Base-by-base conservation (phyloP, 495 filamentous ascomycete genomes). In the Elasticomyces elasticus region DNA sequence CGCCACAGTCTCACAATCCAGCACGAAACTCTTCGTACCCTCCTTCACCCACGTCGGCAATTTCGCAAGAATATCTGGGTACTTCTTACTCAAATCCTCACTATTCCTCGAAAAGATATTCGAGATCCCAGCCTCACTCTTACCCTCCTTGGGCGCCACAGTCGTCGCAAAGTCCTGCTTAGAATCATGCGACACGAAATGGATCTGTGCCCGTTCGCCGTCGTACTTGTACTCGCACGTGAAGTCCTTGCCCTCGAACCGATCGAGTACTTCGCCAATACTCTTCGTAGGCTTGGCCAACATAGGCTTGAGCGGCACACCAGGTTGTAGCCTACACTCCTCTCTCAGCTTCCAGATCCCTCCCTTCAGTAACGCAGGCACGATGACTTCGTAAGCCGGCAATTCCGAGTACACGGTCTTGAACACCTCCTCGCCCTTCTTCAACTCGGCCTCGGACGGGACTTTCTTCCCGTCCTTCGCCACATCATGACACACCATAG, bases 141-240 rank as follows among this genome's bases (percentile, higher is more conserved):
- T 86, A 42, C 78, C 74, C 0, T 76, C 81, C 10, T 73, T 68
- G 24, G 79, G 74, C 25, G 71, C 71, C 23, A 72, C 57, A 5
- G 60, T 71, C 24, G 73, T 71, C 5, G 73, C 77, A 62, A 73
- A 87, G 37, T 88, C 76, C 13, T 84, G 71, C 1, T 76, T 72
- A 9, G 85, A 76, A 52, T 91, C 84, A 40, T 94, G 86, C 1
- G 92, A 82, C 33, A 98, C 89, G 56, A 89, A 98, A 66, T 98
- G 92, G 42, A 98, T 96, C 69, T 98, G 92, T 15, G 94, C 91
- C 64, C 92, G 75, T 68, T 98, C 92, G 25, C 92, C 92, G 61
- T 98, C 92, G 62, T 98, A 98, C 64, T 98, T 98, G 73, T 94
- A 98, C 64, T 98, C 92, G 71, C 94, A 98, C 15, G 92, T 97